Evolutionary conservation across 2,329 filamentous ascomycete species (phyloP).

Genomic region (Stenocarpella maydis): DNA sequence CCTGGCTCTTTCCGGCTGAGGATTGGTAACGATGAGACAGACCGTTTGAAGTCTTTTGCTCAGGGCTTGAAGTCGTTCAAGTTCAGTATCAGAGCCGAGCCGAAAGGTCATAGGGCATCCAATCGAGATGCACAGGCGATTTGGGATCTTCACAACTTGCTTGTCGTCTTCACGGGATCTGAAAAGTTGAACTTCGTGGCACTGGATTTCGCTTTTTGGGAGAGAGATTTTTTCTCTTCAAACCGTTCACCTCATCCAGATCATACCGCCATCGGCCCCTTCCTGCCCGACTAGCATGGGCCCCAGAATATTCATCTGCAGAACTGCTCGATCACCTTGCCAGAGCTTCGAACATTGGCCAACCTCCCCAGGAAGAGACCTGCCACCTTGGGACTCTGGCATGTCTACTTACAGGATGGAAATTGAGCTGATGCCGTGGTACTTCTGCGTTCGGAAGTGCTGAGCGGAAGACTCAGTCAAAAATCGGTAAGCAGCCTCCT

Average conservation of each 20-base stretch:
- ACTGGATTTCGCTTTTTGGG: not conserved
- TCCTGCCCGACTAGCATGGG: not conserved
- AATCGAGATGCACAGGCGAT: not conserved
- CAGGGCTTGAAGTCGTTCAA: not conserved
- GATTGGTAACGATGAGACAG: not conserved
- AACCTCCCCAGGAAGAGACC: not conserved
- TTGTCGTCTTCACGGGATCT: not conserved
- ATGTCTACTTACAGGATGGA: constrained; percentile 3
- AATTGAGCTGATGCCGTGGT: not conserved
- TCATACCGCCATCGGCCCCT: not conserved
- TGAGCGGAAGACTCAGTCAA: not conserved
- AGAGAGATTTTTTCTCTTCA: not conserved
- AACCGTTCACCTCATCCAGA: not conserved
- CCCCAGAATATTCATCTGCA: not conserved
- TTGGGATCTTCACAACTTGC: not conserved
- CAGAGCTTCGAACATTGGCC: not conserved
- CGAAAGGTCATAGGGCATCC: not conserved
- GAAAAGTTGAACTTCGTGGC: not conserved
- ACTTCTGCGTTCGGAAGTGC: not conserved
- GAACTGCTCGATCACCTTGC: not conserved
- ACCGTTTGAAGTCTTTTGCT: not conserved
- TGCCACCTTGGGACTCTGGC: not conserved
- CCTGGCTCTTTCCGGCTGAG: not conserved
- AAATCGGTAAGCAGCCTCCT: not conserved
- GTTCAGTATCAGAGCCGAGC: not conserved